phyloP scores from a whole-genome alignment of 495 filamentous ascomycete species.

The Geoglossum glabrum region DNA sequence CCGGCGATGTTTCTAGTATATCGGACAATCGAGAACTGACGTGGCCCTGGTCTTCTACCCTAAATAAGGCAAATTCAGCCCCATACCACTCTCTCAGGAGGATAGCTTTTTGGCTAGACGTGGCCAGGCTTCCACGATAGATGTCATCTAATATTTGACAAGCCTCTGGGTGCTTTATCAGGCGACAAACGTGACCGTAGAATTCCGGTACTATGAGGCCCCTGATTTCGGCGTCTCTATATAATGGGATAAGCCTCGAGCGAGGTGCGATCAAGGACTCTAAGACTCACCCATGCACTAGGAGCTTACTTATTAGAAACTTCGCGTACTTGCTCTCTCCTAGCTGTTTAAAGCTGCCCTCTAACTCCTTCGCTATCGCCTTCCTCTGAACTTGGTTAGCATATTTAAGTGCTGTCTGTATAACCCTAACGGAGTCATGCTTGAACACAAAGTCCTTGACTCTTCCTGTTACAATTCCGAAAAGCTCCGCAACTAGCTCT shows the following conservation, averaged over 20 bases:
- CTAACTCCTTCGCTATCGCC: constrained; percentile 70
- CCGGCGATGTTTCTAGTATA: constrained; percentile 55
- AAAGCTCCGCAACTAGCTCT: constrained; percentile 69
- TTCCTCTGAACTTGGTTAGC: constrained; percentile 63
- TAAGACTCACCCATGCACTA: constrained; percentile 47
- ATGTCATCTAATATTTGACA: constrained; percentile 96
- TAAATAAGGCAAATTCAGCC: constrained; percentile 74
- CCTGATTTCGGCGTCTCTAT: constrained; percentile 49
- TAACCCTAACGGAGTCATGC: constrained; percentile 84
- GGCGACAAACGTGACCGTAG: constrained; percentile 70
- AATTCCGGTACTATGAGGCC: constrained; percentile 85
- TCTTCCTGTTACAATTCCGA: constrained; percentile 68
- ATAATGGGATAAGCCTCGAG: not conserved
- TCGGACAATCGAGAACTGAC: constrained; percentile 39
- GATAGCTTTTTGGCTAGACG: constrained; percentile 57
- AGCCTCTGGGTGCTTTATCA: constrained; percentile 90
- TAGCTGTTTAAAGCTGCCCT: constrained; percentile 63
- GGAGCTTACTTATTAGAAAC: constrained; percentile 84
- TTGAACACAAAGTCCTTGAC: constrained; percentile 95
- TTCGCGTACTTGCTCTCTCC: constrained; percentile 92
- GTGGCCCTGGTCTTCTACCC: constrained; percentile 25
- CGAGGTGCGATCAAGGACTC: not conserved
- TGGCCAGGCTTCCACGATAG: constrained; percentile 61
- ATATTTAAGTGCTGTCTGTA: constrained; percentile 95
- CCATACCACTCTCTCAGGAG: constrained; percentile 95